phyloP scores from a whole-genome alignment of 257 asterid genomes.

The Vinca minor region DNA sequence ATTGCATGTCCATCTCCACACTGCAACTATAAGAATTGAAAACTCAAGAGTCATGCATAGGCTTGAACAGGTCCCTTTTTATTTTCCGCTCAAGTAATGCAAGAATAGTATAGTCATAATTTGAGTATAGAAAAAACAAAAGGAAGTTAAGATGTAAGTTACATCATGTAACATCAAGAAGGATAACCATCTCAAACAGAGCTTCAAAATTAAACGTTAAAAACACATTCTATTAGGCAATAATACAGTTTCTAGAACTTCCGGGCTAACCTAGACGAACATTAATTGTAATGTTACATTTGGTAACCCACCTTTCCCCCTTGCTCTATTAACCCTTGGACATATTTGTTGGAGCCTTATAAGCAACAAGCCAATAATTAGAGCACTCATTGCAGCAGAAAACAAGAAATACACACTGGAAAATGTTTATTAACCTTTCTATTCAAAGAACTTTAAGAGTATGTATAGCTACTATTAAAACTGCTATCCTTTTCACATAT shows the following conservation, averaged over 20 bases:
- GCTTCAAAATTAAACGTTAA: not conserved
- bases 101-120: not conserved
- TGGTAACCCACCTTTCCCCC: too few species aligned
- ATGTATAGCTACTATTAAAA: too few species aligned
- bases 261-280: too few species aligned
- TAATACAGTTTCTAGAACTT: not conserved
- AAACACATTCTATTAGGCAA: not conserved
- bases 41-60: not conserved
- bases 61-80: not conserved
- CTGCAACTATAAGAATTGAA: not conserved
- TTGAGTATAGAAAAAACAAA: not conserved
- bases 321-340: too few species aligned
- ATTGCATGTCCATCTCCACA: not conserved
- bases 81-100: not conserved
- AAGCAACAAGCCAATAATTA: too few species aligned
- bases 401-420: too few species aligned
- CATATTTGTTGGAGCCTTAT: too few species aligned
- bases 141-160: too few species aligned
- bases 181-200: not conserved
- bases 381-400: too few species aligned
- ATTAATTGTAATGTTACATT: too few species aligned
- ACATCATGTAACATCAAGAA: conserved; percentile 1
- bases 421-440: too few species aligned
- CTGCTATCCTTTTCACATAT: not conserved
- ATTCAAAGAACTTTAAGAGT: too few species aligned